Base-by-base conservation (phyloP, 345 rosid species). In the Lepidium aucheri region DNA sequence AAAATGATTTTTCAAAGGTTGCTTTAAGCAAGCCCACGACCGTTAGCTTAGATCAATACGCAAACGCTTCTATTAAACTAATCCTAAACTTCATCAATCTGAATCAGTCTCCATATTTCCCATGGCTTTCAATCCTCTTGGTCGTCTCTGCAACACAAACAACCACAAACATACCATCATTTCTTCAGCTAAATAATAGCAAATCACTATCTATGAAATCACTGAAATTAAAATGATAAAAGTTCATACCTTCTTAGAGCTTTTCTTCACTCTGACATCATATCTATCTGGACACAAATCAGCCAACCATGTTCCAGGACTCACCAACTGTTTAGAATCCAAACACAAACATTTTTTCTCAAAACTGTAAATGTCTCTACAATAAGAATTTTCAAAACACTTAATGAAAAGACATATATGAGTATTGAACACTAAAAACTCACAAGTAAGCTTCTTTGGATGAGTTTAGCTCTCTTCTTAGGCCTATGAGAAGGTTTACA, bases 401-500 rank as follows among this genome's bases (percentile, higher is more conserved):
- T 17, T 47, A 4, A 39, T 34, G 40, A 6, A 47, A 13, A 20
- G 33, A 22, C 5, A 58, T 51, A n/a, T 34, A 16, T 16, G 14
- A 44, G 42, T 0, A 26, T 7, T 45, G 33, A 22, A 41, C 11
- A 8, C 36, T 56, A 32, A 34, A 41, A 39, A 42, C 89, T 80
- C 51, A 89, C 98, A 14, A 87, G 88, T 69, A 89, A 75, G 69
- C 88, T 87, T 76, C 82, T 82, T 76, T 87, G 98, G 67, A 92
- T 86, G 79, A 86, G 76, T 76, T 89, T 89, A 50, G 96, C 88
- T 65, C 98, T 78, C 72, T 89, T 92, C 81, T 86, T 89, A 35
- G 98, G 96, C 77, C 96, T 83, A 22, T 92, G 98, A 40, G 98
- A 81, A 66, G 82, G 96, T 63, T 87, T 92, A 42, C 98, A 87